Percentiles rank a stretch among this genome's conserved stretches.
Conservation (phyloP, 2,329 filamentous ascomycete genomes). For the Hyphodiscus sp. region DNA sequence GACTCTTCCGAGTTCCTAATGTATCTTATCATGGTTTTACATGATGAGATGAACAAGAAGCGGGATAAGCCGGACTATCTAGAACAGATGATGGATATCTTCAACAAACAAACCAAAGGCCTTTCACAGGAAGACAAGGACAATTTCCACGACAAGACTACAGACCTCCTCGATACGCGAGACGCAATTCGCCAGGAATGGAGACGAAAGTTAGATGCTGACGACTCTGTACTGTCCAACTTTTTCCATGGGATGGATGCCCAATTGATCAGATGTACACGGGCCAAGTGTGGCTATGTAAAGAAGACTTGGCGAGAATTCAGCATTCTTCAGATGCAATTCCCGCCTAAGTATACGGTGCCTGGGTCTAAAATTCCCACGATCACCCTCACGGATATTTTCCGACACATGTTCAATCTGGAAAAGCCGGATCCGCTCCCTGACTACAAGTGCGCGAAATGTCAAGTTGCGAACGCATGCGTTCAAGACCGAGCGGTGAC, state of each 20-base stretch:
- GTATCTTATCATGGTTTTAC: slow-evolving; percentile 73
- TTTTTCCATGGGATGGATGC: background rate
- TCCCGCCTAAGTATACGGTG: too few relatives aligned
- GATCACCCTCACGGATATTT: too few relatives aligned
- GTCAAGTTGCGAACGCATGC: background rate
- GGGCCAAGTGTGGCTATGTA: background rate
- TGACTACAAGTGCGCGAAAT: too few relatives aligned
- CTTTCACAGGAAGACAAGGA: slow-evolving; percentile 23
- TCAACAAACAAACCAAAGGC: slow-evolving; percentile 31
- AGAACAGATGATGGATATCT: slow-evolving; percentile 49
- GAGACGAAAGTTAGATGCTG: background rate
- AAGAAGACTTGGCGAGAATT: background rate
- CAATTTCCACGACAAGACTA: background rate
- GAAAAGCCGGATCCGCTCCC: too few relatives aligned
- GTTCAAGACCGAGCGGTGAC: background rate
- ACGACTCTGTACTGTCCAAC: background rate
- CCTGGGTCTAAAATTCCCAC: too few relatives aligned
- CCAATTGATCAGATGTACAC: background rate
- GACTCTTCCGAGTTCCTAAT: slow-evolving; percentile 87
- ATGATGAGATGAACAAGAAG: slow-evolving; percentile 75
- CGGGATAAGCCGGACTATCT: slow-evolving; percentile 43
- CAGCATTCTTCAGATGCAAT: too few relatives aligned
- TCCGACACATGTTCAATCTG: too few relatives aligned
- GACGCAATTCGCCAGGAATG: background rate
- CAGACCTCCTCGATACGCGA: background rate